Conservation (phyloP, 2,329 filamentous ascomycete genomes). For the Calonectria ilicicola region DNA sequence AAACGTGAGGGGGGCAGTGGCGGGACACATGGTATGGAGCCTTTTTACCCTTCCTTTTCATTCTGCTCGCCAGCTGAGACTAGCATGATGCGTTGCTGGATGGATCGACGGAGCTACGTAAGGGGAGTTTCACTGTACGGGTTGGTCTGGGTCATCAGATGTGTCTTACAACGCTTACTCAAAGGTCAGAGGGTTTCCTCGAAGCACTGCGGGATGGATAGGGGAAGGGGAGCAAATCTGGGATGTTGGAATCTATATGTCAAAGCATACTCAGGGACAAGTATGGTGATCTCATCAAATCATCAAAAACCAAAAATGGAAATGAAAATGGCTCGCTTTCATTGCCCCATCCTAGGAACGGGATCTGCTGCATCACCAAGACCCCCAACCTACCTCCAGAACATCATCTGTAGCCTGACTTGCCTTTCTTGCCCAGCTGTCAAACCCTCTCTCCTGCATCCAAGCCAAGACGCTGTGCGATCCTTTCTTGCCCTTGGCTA, state of each 20-base stretch:
- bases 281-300: no score
- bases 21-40: not conserved
- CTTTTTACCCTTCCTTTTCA: not conserved
- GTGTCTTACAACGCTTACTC: no score
- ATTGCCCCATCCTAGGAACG: not conserved
- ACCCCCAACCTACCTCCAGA: not conserved
- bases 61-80: not conserved
- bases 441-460: not conserved
- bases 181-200: no score
- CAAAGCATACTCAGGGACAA: no score
- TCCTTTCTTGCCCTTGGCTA: not conserved
- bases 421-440: not conserved
- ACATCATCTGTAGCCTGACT: not conserved
- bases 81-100: not conserved
- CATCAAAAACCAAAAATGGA: no score
- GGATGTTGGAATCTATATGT: no score
- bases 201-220: no score
- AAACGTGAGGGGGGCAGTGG: not conserved
- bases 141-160: no score
- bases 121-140: no score
- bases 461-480: not conserved
- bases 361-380: not conserved
- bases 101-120: constrained; percentile 9
- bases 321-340: not conserved
- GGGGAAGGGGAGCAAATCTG: no score